Evolutionary conservation across 1,284 basidiomycete species (phyloP), one percentile per base, ranked within the genome.

Genomic region (Apiotrichum gracile): DNA sequence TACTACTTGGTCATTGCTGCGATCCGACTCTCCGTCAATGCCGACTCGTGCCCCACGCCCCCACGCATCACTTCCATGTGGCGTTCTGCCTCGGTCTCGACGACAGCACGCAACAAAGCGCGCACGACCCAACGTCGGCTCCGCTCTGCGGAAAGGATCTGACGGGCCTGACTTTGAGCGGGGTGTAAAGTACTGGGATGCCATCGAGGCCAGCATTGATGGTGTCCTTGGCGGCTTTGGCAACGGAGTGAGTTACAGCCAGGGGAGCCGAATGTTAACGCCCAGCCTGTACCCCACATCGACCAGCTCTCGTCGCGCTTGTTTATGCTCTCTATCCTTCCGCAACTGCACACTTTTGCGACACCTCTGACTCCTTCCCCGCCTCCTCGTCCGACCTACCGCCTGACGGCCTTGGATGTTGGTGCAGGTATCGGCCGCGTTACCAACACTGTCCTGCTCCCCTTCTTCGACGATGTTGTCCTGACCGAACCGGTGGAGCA

Each of bases 361-460:
- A 89, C 86, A 38, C 82, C 87, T 3, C 73, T 86, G 43, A 65
- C 72, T 24, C 51, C 60, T 14, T n/a, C 63, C 38, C 41, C 56
- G 22, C 48, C 60, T 1, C 43, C 60, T 10, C 54, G 54, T 64
- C 58, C 72, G 35, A 47, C 65, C 27, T 68, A 71, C 51, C 76
- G 86, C 47, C 81, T 78, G 33, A 82, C 88, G 33, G 90, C 87
- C 0, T 80, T 97, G 16, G 93, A 97, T 65, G 88, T 92, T 49
- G 92, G 80, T 24, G 74, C 91, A 17, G 92, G 92, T 3, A 86
- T 97, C 46, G 92, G 93, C 9, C 84, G 93, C 49, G 91, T 94
- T 29, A 93, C 91, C 0, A 79, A 82, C 5, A 84, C 87, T 57
- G 87, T 91, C 13, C 82, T 97, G 12, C 81, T 96, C 6, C 86